Percentiles rank a stretch among this genome's conserved stretches.
phyloP scores from a whole-genome alignment of 2,329 filamentous ascomycete genomes.

The Fusarium sp. region DNA sequence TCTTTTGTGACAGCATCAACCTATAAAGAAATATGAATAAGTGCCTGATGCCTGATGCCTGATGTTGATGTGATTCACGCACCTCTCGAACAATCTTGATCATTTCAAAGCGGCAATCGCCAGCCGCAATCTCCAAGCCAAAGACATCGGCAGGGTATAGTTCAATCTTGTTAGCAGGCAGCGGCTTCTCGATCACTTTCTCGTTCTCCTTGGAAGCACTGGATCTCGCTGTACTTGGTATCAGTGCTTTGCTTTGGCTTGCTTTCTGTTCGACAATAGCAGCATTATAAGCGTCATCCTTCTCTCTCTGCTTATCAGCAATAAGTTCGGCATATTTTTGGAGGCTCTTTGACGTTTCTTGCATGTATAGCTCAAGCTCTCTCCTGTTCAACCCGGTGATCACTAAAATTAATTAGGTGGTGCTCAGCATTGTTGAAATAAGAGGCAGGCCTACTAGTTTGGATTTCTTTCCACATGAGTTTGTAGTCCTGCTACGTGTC shows the following conservation, averaged over 20 bases:
- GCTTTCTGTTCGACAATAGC: neutral
- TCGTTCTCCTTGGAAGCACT: too few species aligned
- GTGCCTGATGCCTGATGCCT: neutral
- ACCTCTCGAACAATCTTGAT: slow-evolving; percentile 4
- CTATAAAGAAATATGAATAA: neutral
- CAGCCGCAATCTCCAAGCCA: neutral
- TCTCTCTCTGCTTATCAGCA: neutral
- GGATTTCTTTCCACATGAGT: neutral
- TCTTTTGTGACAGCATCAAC: neutral
- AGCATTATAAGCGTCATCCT: neutral
- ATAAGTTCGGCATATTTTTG: neutral
- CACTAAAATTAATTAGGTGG: neutral
- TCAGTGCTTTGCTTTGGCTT: too few species aligned
- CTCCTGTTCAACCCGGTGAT: neutral
- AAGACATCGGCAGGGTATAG: neutral
- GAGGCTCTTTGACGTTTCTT: neutral
- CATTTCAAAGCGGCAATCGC: neutral
- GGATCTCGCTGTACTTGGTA: too few species aligned
- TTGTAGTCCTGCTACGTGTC: neutral
- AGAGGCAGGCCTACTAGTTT: neutral
- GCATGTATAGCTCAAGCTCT: neutral
- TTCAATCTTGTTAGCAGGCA: neutral
- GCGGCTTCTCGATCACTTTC: neutral
- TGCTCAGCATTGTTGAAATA: neutral
- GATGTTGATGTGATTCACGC: neutral